Base-by-base conservation (phyloP, 306 rosid species). In the Vigna radiata region DNA sequence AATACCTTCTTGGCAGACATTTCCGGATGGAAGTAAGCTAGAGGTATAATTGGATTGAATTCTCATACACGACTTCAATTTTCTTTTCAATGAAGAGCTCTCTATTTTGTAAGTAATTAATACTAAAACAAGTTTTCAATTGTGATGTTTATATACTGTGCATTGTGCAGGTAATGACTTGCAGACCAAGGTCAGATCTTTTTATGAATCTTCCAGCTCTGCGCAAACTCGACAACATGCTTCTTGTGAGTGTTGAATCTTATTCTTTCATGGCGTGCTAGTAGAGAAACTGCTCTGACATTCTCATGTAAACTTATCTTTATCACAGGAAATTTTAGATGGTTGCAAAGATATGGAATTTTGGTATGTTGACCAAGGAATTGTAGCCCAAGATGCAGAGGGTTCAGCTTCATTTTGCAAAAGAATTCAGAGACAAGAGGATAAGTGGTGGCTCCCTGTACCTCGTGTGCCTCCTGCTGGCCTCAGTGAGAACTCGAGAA, bases 341-440 rank as follows among this genome's bases (percentile, higher is more conserved):
- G 75, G 93, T 80, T 94, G 88, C 68, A 58, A 73, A 6, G 82
- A 76, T 8, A 89, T 82, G 15, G 97, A 94, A 73, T 94, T 94
- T 83, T 94, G 98, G 98, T 94, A 94, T 82, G 93, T 92, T n/a
- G 98, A 94, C 80, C 96, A 94, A 87, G 97, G 98, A 68, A 90
- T 94, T 12, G 73, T 86, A 21, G 86, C 97, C 37, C 85, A 87
- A 25, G 95, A 89, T 54, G 86, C 87, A 8, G 92, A 90, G 72
- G 95, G 95, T 19, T 88, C 96, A 7, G 85, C 89, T 70, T 92
- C 98, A 13, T 94, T 92, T 43, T 89, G 85, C 79, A 89, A 86
- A 73, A 77, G 83, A 65, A 66, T 83, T 68, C 97, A 89, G 18
- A 83, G 97, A 78, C 95, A 94, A 87, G 97, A 92, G 74, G 96